These are phyloP conservation scores for Coprinellus micaceus DNA, from an alignment of 768 basidiomycete genomes.

Conservation along the genomic window DNA sequence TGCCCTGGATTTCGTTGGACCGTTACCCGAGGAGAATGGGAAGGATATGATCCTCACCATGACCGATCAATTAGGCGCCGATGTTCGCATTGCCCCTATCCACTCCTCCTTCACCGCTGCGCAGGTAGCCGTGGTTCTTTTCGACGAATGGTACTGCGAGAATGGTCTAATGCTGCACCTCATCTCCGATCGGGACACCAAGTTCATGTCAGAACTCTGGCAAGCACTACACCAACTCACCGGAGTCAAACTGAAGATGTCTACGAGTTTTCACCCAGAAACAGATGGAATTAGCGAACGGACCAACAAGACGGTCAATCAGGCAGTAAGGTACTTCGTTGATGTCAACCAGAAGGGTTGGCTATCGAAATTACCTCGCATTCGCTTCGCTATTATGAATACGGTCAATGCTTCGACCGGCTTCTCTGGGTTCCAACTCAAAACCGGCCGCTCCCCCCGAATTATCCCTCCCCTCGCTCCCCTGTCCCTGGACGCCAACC, in stretches of 20 bases:
- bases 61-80: conserved; percentile 4
- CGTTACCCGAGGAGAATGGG: conserved; percentile 3
- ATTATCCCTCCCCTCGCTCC: conserved; percentile 24
- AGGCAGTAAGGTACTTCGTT: conserved; percentile 24
- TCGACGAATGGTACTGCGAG: conserved; percentile 26
- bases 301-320: conserved; percentile 31
- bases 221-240: conserved; percentile 21
- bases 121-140: conserved; percentile 14
- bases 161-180: conserved; percentile 29
- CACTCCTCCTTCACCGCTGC: neutral
- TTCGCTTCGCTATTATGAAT: conserved; percentile 34
- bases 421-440: conserved; percentile 31
- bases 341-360: conserved; percentile 35
- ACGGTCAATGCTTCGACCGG: conserved; percentile 28
- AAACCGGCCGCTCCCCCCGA: conserved; percentile 17
- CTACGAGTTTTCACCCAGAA: conserved; percentile 39
- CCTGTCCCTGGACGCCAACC: conserved; percentile 10
- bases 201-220: conserved; percentile 30
- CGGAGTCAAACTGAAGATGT: conserved; percentile 30
- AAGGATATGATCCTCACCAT: conserved; percentile 4
- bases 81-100: conserved; percentile 12
- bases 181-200: conserved; percentile 28
- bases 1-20: no score
- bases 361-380: conserved; percentile 20
- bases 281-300: conserved; percentile 35